A percentile compares a stretch with the other conserved stretches of the same genome.
Conservation (phyloP, 106 monocot genomes). For the Agapanthus africanus region DNA sequence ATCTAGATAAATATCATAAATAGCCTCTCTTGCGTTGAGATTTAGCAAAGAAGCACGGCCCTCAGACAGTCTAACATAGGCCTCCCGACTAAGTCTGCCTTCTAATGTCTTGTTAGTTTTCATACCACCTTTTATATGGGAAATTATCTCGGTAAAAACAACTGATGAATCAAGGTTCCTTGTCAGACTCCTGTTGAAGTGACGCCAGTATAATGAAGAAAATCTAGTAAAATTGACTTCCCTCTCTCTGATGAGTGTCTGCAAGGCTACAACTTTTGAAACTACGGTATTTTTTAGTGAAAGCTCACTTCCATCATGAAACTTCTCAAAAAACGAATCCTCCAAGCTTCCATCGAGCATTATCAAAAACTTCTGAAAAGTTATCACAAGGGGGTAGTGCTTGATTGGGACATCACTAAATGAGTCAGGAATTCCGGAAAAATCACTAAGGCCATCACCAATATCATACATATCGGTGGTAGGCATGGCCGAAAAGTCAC, state of each 20-base stretch:
- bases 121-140: conserved; percentile 55
- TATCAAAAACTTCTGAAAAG: conserved; percentile 51
- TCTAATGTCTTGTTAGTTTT: neutral
- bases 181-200: conserved; percentile 39
- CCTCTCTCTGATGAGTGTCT: conserved; percentile 25
- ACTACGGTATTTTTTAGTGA: conserved; percentile 3
- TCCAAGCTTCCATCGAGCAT: conserved; percentile 60
- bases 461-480: conserved; percentile 31
- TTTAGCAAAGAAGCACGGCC: conserved; percentile 28
- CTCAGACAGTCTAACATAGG: conserved; percentile 40
- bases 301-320: conserved; percentile 12
- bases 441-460: conserved; percentile 21
- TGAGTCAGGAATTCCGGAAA: conserved; percentile 42
- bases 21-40: conserved; percentile 14
- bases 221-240: conserved; percentile 58
- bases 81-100: conserved; percentile 19
- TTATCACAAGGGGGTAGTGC: conserved; percentile 49
- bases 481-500: neutral
- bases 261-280: conserved; percentile 26
- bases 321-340: conserved; percentile 48
- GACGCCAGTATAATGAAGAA: conserved; percentile 51
- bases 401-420: conserved; percentile 18
- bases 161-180: conserved; percentile 45
- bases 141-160: conserved; percentile 63
- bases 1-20: conserved; percentile 54